phyloP scores from a whole-genome alignment of 2,329 filamentous ascomycete genomes.

The Aspergillus sp. region DNA sequence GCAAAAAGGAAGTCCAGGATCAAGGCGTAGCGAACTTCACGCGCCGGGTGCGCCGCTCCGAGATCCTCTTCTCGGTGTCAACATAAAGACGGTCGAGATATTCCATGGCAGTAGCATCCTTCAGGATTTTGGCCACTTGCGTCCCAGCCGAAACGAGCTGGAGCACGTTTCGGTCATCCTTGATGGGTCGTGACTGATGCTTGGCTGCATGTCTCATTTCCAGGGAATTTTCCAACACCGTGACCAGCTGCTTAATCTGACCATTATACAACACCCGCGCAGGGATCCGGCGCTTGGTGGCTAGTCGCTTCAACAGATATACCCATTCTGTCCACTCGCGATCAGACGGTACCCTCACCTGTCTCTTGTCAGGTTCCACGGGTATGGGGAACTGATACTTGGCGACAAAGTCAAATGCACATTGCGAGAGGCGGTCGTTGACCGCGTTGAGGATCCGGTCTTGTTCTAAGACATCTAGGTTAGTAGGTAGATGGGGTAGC shows the following conservation, averaged over 20 bases:
- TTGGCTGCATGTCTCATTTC: slow-evolving; percentile 82
- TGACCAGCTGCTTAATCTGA: slow-evolving; percentile 86
- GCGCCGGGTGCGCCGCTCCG: slow-evolving; percentile 48
- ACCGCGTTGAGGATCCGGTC: slow-evolving; percentile 71
- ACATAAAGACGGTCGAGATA: slow-evolving; percentile 74
- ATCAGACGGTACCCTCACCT: slow-evolving; percentile 64
- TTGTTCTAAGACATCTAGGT: slow-evolving; percentile 75
- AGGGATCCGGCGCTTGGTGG: slow-evolving; percentile 77
- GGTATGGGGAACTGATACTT: slow-evolving; percentile 88
- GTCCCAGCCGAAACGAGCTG: slow-evolving; percentile 81
- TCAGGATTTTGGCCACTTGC: slow-evolving; percentile 79
- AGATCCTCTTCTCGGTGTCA: slow-evolving; percentile 70
- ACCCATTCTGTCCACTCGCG: slow-evolving; percentile 91
- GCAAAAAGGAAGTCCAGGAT: not conserved
- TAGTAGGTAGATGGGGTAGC: slow-evolving; percentile 72
- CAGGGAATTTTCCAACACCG: slow-evolving; percentile 76
- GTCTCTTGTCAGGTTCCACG: slow-evolving; percentile 71
- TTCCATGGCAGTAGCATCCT: slow-evolving; percentile 75
- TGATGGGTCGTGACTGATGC: slow-evolving; percentile 71
- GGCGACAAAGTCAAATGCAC: slow-evolving; percentile 82
- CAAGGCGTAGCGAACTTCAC: slow-evolving; percentile 28
- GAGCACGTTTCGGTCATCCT: slow-evolving; percentile 81
- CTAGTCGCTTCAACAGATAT: slow-evolving; percentile 73
- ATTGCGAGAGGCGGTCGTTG: slow-evolving; percentile 76
- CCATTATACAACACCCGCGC: slow-evolving; percentile 77